Evolutionary conservation across 1,139 yeast genomes (phyloP), one percentile per base, ranked within the genome.

Genomic region (Pichia sp.): DNA sequence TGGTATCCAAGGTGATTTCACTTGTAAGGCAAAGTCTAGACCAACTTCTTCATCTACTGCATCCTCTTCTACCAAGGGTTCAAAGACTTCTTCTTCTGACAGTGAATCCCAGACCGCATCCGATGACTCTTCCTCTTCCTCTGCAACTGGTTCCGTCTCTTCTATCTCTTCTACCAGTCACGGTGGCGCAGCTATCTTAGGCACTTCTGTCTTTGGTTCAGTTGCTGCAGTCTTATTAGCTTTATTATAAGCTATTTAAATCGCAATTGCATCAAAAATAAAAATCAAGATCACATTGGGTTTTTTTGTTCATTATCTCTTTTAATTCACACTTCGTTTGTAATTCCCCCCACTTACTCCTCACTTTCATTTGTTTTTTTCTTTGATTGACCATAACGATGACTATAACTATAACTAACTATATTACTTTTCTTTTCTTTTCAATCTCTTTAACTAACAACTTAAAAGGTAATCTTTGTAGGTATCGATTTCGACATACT

Each of bases 1-100:
- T 64, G 83, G 74, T 59, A 75, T 88, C 61, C 85, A 77, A 67
- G 97, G 96, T 74, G 87, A 86, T 53, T 87, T 75, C 70, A 76
- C 71, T 55, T 88, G 96, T 73, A 73, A 63, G 40, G 66, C 66
- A 49, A 53, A 67, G 36, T 53, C 68, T 47, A 58, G 71, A 35
- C 46, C 64, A 27, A 47, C 67, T 30, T 66, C 80, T 41, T 58
- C 74, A 38, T 54, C 70, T 32, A 51, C 58, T 35, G 48, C 65
- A 33, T 48, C 64, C 29, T 46, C 62, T 22, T 20, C 23, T n/a
- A n/a, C 30, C 33, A 41, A 56, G 25, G 34, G 22, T 28, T 29
- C 14, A 15, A 26, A 34, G 26, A 35, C 33, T 27, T 33, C 40
- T 15, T 39, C 44, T 20, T 8, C 16, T 25, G 27, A 26, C 6